Conservation (phyloP, 768 basidiomycete genomes). For the Leccinum disarticulatum region DNA sequence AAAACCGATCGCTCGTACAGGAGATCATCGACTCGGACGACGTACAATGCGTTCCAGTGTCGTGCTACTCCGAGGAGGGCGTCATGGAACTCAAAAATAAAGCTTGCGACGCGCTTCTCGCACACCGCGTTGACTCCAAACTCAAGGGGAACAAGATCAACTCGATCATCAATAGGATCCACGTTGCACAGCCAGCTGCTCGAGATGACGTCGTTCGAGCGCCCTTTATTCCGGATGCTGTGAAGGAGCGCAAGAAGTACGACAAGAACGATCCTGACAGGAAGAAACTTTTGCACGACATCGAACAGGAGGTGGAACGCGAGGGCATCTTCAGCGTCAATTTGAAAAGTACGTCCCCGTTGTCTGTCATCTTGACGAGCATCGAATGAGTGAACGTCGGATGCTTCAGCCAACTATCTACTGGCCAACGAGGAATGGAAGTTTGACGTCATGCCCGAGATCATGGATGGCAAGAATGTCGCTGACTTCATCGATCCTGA, state of each 20-base stretch:
- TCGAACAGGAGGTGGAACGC: constrained; percentile 84
- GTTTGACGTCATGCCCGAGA: constrained; percentile 95
- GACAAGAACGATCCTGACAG: constrained; percentile 87
- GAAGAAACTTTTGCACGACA: constrained; percentile 69
- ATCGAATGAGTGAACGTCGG: constrained; percentile 4
- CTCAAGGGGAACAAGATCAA: constrained; percentile 93
- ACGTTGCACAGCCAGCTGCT: constrained; percentile 88
- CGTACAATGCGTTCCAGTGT: constrained; percentile 79
- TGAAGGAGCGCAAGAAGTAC: constrained; percentile 76
- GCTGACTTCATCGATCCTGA: constrained; percentile 99
- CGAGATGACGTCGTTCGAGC: constrained; percentile 87
- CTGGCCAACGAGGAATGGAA: constrained; percentile 93
- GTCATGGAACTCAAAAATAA: constrained; percentile 96
- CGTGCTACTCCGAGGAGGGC: constrained; percentile 95
- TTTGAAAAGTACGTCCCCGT: constrained; percentile 62
- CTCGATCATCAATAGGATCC: constrained; percentile 90
- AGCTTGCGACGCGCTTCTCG: constrained; percentile 93
- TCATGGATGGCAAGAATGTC: constrained; percentile 97
- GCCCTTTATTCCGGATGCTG: constrained; percentile 86
- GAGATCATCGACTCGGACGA: constrained; percentile 78
- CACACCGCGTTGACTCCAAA: constrained; percentile 92
- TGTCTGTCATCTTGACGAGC: background rate
- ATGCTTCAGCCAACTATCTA: constrained; percentile 76
- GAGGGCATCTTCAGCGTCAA: constrained; percentile 92
- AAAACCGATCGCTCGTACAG: constrained; percentile 77